Evolutionary conservation across 306 rosid genomes (phyloP).

Genomic region (Trifolium pratense): DNA sequence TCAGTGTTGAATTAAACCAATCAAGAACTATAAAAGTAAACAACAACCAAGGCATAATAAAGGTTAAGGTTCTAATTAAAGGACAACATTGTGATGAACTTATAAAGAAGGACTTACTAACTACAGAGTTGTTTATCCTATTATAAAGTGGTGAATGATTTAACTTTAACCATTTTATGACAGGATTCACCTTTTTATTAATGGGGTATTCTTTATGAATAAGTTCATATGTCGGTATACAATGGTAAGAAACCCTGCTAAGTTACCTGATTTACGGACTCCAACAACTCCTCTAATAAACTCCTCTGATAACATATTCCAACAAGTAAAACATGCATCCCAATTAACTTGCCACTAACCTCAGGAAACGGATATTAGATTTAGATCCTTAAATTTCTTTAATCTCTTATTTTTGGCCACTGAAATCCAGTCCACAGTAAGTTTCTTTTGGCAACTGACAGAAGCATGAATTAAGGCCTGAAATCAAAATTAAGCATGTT

Average conservation of each 20-base stretch:
- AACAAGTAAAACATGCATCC: no score
- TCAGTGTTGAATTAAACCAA: slow-evolving; percentile 25
- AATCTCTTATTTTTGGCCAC: no score
- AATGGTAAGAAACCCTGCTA: no score
- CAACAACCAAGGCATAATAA: slow-evolving; percentile 17
- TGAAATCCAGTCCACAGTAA: slow-evolving; percentile 78
- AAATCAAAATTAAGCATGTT: no score
- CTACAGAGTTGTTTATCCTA: slow-evolving; percentile 14
- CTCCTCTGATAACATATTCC: no score
- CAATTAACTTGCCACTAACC: no score
- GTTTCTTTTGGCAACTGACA: slow-evolving; percentile 66
- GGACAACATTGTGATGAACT: slow-evolving; percentile 3
- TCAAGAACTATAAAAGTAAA: slow-evolving; percentile 33
- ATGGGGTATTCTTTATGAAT: not conserved
- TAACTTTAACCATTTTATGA: slow-evolving; percentile 27
- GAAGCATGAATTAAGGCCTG: slow-evolving; percentile 90
- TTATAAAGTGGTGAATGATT: slow-evolving; percentile 10
- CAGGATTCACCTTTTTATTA: slow-evolving; percentile 11
- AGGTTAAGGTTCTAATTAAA: slow-evolving; percentile 7
- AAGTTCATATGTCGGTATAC: not conserved
- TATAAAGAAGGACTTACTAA: slow-evolving; percentile 15
- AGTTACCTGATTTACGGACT: no score
- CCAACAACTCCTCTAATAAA: no score
- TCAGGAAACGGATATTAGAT: no score
- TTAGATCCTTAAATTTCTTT: no score